Base-by-base conservation (phyloP, 495 filamentous ascomycete genomes). In the Hypomontagnella submonticulosa region DNA sequence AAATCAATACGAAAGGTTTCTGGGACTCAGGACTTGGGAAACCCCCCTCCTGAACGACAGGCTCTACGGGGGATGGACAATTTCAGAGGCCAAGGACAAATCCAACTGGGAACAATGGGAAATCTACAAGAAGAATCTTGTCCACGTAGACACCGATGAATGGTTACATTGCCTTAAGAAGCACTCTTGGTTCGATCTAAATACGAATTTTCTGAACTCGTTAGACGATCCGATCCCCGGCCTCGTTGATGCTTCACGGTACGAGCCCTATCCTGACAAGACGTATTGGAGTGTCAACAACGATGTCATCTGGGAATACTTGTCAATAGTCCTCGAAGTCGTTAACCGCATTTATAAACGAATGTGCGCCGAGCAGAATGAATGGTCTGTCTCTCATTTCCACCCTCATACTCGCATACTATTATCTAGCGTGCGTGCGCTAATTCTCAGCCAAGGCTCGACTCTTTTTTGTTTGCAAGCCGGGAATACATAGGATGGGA, bases 281-380 rank as follows among this genome's bases (percentile, higher is more conserved):
- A 42, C 50, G 4, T 62, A 42, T 52, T 63, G 53, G 43, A 57
- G 19, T 27, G 52, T 63, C 15, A 51, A 63, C 44, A 63, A 63
- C 32, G 20, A 23, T 5, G 11, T 50, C 4, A 41, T 63, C n/a
- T 53, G 48, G 51, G 11, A 42, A n/a, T 12, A 0, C 33, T n/a
- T 49, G 15, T 9, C 34, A 16, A 2, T 33, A 8, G 51, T 37
- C 1, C 13, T 63, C n/a, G 60, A 63, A 36, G 8, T 57, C 3
- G 11, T 18, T 27, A 10, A 3, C 9, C 60, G 60, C 18, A 7
- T 57, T 30, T 30, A 57, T 23, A 27, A n/a, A 9, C 23, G 19
- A 16, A 8, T 57, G 11, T 57, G 51, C n/a, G 1, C 12, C 20
- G 52, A 56, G 10, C 60, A 38, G 34, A 19, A 40, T 38, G 44